Percentiles rank a stretch among this genome's conserved stretches.
Conservation (phyloP, 208 protist species). For the Naegleria fowleri region DNA sequence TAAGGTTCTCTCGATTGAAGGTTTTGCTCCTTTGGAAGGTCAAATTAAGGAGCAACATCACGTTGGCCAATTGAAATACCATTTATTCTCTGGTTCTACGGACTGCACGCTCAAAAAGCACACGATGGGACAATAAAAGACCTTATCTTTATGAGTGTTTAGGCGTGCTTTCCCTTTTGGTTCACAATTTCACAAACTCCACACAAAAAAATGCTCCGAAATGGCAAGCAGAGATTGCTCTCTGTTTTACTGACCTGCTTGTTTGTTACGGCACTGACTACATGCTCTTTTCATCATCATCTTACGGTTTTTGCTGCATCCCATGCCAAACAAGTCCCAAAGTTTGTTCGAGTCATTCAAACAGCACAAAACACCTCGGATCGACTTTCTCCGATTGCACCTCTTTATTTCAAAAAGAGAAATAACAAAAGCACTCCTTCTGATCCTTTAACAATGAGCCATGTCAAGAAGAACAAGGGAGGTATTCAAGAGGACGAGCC, state of each 20-base stretch:
- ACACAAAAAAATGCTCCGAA: no score
- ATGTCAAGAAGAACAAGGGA: no score
- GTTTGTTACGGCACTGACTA: no score
- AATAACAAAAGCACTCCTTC: background rate
- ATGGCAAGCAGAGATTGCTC: no score
- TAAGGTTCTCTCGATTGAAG: background rate
- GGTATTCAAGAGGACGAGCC: no score
- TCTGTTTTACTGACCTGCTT: no score
- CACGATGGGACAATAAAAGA: background rate
- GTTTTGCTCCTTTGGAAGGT: background rate
- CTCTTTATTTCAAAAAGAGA: background rate
- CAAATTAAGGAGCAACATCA: background rate
- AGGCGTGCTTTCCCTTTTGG: no score
- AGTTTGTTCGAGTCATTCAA: background rate
- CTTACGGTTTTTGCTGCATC: no score
- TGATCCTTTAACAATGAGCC: background rate
- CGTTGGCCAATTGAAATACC: background rate
- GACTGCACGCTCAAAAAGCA: background rate
- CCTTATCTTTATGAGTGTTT: no score
- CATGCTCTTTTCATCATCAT: no score
- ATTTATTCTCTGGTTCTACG: background rate
- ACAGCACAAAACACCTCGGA: background rate
- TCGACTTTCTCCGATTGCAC: background rate
- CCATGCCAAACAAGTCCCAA: no score
- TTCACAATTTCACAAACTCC: no score